Percentiles rank a stretch among this genome's conserved stretches.
Conservation (phyloP, 228 moss, liverwort and hornwort species). For the Sphagnum fallax region DNA sequence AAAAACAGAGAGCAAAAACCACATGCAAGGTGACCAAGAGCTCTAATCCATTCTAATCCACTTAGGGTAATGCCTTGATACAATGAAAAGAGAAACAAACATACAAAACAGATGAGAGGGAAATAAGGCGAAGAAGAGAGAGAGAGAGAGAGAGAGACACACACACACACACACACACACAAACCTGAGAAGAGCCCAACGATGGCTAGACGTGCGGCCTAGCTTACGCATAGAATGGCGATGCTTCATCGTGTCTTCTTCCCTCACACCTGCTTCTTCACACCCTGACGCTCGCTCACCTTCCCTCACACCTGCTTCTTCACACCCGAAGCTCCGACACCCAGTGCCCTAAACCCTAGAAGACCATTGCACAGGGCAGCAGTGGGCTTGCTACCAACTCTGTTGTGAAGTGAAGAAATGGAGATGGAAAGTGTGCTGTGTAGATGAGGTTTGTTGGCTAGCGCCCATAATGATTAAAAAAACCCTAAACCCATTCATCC, state of each 20-base stretch:
- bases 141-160: background rate
- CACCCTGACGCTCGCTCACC: background rate
- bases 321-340: background rate
- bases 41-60: too few species aligned
- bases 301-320: background rate
- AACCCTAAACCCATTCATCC: too few species aligned
- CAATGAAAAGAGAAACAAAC: background rate
- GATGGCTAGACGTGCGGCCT: conserved; percentile 71
- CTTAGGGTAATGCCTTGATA: too few species aligned
- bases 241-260: conserved; percentile 63
- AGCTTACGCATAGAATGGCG: conserved; percentile 85
- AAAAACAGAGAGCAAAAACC: too few species aligned
- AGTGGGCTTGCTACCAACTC: too few species aligned
- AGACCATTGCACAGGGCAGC: too few species aligned
- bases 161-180: background rate
- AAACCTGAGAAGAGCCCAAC: conserved; percentile 73
- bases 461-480: too few species aligned
- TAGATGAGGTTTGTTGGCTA: too few species aligned
- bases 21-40: too few species aligned
- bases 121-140: background rate
- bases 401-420: too few species aligned
- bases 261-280: background rate
- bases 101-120: background rate
- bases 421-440: too few species aligned
- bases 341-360: too few species aligned